Evolutionary conservation across 202 grass and related monocot genomes (phyloP), one percentile per base, ranked within the genome.

Genomic region (Carex arenaria): DNA sequence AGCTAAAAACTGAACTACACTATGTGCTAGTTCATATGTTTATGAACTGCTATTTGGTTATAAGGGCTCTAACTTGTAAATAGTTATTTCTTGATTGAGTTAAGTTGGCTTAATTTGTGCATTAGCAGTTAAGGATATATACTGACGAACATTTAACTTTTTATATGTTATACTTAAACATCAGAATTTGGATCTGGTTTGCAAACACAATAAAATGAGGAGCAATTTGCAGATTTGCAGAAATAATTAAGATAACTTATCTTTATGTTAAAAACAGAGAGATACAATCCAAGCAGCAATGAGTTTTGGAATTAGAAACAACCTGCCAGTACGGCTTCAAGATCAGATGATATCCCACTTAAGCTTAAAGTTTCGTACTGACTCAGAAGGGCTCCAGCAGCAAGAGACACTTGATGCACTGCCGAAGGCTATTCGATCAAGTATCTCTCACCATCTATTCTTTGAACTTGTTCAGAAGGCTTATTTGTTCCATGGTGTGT

Each of bases 291-390:
- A 99, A 92, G 96, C 93, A 82, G 93, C 96, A 28, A 99, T 89
- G 53, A 89, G 93, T 69, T 99, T 99, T 93, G 88, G 87, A 80
- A 85, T 91, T 45, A 94, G 96, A 81, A 94, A 99, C 89, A 88
- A 87, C 23, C 78, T 99, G 53, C 96, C 93, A 71, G 63, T 71
- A 67, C 89, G 86, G 17, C 84, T 99, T 23, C 96, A 96, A 93
- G 96, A 99, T 56, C 96, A 99, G 86, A 99, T 99, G 96, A 90
- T 96, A 72, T 99, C 96, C 65, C 93, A 99, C 87, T 83, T 99
- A 68, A 96, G 89, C 85, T 92, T 99, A 65, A 99, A 99, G 83
- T 99, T 96, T 83, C 91, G 96, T 57, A 99, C 96, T 31, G 93
- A 96, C 67, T 96, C 96, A 13, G 96, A 99, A 93, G 93, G 96